Evolutionary conservation across 495 filamentous ascomycete species (phyloP).

Genomic region (Staphylotrichum longicolle): DNA sequence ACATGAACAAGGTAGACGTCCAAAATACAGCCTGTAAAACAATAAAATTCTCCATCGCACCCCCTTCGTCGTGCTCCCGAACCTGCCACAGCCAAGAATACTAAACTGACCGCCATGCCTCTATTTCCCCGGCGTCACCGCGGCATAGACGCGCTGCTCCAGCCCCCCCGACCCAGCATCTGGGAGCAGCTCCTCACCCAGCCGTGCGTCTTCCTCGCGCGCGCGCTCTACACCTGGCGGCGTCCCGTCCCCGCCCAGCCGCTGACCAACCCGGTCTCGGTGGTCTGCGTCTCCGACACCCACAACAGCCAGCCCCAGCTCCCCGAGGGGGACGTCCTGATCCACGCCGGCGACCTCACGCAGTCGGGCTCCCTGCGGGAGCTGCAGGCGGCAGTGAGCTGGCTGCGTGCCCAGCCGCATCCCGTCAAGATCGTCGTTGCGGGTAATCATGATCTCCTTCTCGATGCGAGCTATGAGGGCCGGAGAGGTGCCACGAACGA

Average conservation of each 20-base stretch:
- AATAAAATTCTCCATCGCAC: no score
- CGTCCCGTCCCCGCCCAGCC: conserved; percentile 1
- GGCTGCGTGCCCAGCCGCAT: conserved; percentile 67
- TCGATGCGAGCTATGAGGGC: conserved; percentile 26
- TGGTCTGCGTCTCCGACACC: conserved; percentile 88
- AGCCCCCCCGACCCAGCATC: conserved; percentile 13
- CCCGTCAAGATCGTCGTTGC: conserved; percentile 68
- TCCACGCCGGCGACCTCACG: conserved; percentile 87
- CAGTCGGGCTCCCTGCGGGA: conserved; percentile 71
- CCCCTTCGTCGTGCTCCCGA: no score
- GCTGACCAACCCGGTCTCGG: conserved; percentile 9
- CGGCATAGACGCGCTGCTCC: conserved; percentile 16
- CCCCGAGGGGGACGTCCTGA: conserved; percentile 76
- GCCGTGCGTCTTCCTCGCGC: conserved; percentile 22
- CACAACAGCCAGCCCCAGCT: conserved; percentile 64
- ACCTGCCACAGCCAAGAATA: background rate
- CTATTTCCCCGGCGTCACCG: background rate
- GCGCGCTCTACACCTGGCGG: conserved; percentile 19
- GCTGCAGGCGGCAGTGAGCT: conserved; percentile 64
- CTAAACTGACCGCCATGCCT: background rate
- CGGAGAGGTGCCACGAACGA: background rate
- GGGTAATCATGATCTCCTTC: conserved; percentile 54
- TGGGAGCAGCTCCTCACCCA: conserved; percentile 21
- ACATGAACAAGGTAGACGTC: no score
- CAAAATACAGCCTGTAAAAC: no score